Conservation (phyloP, 78 protist species). For the Acrasis kona region DNA sequence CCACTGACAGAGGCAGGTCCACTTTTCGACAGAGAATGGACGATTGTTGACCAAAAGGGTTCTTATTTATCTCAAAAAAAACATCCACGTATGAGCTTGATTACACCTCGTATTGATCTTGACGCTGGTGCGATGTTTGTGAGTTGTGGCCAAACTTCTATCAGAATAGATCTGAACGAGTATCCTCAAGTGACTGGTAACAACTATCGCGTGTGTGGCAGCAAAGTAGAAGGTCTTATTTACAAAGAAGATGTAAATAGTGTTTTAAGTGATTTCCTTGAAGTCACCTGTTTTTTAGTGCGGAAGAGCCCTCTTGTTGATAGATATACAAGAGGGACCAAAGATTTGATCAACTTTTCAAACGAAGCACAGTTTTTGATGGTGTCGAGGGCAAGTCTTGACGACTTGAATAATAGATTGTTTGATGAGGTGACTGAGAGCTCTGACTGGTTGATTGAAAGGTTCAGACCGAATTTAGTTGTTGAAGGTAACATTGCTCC, state of each 20-base stretch:
- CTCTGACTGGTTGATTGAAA: not conserved
- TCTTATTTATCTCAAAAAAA: conserved; percentile 26
- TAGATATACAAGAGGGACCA: not conserved
- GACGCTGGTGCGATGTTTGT: conserved; percentile 4
- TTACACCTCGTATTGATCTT: conserved; percentile 20
- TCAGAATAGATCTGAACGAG: not conserved
- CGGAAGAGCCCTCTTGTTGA: not conserved
- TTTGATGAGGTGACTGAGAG: not conserved
- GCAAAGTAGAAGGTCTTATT: not conserved
- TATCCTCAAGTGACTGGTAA: not conserved
- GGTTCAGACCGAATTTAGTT: conserved; percentile 25
- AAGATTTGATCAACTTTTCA: conserved; percentile 3
- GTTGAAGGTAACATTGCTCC: not conserved
- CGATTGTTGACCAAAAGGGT: conserved; percentile 42
- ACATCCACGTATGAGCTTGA: conserved; percentile 17
- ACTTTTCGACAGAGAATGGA: conserved; percentile 61
- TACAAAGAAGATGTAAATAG: not conserved
- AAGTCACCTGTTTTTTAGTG: not conserved
- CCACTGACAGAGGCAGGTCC: conserved; percentile 18
- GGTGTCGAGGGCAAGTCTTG: not conserved
- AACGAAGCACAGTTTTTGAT: conserved; percentile 24
- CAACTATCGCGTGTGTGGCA: not conserved
- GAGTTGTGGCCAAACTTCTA: not conserved
- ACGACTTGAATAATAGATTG: not conserved
- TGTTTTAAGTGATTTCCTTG: not conserved